A percentile compares a stretch with the other conserved stretches of the same genome.
These are phyloP conservation scores for Hanseniaspora meyeri DNA, from an alignment of 805 yeast species.

Conservation along the genomic window DNA sequence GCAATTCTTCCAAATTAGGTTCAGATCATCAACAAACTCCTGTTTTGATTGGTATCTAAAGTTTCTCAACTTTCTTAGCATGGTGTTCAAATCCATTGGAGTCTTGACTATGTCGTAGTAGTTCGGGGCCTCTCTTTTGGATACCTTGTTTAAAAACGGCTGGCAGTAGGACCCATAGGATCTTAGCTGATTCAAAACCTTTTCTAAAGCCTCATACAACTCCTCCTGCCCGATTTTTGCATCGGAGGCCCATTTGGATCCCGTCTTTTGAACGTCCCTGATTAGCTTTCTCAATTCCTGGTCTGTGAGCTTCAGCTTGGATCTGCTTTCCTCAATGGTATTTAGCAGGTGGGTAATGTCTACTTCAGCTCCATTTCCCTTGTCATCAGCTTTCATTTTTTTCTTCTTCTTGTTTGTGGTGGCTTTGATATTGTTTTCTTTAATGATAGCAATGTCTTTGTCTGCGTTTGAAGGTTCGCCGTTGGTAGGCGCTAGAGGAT, in stretches of 20 bases:
- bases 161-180: slow-evolving; percentile 94
- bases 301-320: slow-evolving; percentile 63
- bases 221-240: slow-evolving; percentile 95
- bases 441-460: neutral
- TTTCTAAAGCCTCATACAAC: slow-evolving; percentile 92
- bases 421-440: neutral
- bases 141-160: slow-evolving; percentile 89
- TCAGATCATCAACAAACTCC: slow-evolving; percentile 87
- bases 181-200: slow-evolving; percentile 78
- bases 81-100: slow-evolving; percentile 95
- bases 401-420: neutral
- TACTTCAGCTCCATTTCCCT: slow-evolving; percentile 19
- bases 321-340: slow-evolving; percentile 67
- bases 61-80: slow-evolving; percentile 72
- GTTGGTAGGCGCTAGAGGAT: neutral
- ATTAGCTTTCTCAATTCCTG: slow-evolving; percentile 71
- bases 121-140: slow-evolving; percentile 95
- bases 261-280: slow-evolving; percentile 83
- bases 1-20: slow-evolving; percentile 93
- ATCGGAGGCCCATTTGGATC: slow-evolving; percentile 97
- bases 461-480: neutral
- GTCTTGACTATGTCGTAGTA: slow-evolving; percentile 77
- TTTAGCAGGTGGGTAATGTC: slow-evolving; percentile 69
- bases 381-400: neutral
- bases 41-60: slow-evolving; percentile 73